Conservation (phyloP, 768 basidiomycete species). For the Thelephora ganbajun region DNA sequence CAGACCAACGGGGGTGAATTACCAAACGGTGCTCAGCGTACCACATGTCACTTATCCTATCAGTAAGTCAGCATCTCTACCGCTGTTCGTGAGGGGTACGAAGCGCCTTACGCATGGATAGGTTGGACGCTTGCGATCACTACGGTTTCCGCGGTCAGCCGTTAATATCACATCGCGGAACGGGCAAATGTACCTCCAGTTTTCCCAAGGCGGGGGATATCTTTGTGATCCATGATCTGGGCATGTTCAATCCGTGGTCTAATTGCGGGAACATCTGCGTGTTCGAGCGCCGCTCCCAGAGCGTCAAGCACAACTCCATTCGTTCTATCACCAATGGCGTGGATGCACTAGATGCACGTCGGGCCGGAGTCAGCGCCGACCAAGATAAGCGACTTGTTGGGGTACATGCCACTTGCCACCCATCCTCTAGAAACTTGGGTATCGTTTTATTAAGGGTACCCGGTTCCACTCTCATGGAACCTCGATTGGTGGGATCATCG, state of each 20-base stretch:
- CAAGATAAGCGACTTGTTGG: conserved; percentile 18
- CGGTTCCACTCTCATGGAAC: conserved; percentile 61
- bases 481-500: conserved; percentile 61
- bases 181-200: conserved; percentile 51
- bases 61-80: too few species aligned
- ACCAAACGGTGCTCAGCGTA: conserved; percentile 77
- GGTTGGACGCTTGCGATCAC: conserved; percentile 89
- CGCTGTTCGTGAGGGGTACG: conserved; percentile 74
- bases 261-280: conserved; percentile 45
- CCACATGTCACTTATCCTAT: conserved; percentile 76
- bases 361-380: too few species aligned
- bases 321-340: conserved; percentile 82
- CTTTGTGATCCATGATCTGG: conserved; percentile 66
- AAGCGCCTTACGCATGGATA: conserved; percentile 59
- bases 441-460: conserved; percentile 53
- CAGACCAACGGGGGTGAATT: conserved; percentile 14
- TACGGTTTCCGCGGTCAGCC: too few species aligned
- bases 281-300: conserved; percentile 58
- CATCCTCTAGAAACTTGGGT: conserved; percentile 57
- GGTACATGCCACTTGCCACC: conserved; percentile 95
- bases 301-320: conserved; percentile 75
- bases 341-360: conserved; percentile 31
- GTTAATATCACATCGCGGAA: too few species aligned
- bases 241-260: conserved; percentile 85
- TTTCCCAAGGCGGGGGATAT: conserved; percentile 66